A percentile compares a stretch with the other conserved stretches of the same genome.
Evolutionary conservation across 108 stramenopile genomes (phyloP).

Genomic region (Skeletonema tropicum): DNA sequence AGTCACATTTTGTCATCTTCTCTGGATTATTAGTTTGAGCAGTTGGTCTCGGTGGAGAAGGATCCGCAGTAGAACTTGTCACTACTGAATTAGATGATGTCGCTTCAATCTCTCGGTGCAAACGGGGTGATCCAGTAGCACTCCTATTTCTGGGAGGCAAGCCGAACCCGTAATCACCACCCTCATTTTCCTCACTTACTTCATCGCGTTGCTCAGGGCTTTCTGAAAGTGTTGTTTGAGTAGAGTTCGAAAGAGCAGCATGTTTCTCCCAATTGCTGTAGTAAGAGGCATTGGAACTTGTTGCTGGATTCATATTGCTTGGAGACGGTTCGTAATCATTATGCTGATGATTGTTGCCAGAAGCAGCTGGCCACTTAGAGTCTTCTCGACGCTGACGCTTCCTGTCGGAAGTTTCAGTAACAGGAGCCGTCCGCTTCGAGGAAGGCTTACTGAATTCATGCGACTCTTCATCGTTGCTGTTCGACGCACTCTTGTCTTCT

Average conservation of each 20-base stretch:
- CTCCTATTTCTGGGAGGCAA: slow-evolving; percentile 24
- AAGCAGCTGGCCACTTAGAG: neutral
- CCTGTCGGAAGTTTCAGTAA: neutral
- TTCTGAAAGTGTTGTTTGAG: neutral
- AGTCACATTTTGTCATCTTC: slow-evolving; percentile 7
- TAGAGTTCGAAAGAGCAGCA: neutral
- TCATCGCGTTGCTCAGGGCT: slow-evolving; percentile 36
- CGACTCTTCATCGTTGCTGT: neutral
- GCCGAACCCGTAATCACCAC: slow-evolving; percentile 29
- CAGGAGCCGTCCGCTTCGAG: neutral
- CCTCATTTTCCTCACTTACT: slow-evolving; percentile 17
- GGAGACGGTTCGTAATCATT: neutral
- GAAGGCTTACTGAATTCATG: neutral
- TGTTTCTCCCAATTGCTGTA: slow-evolving; percentile 27
- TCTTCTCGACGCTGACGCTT: slow-evolving; percentile 4
- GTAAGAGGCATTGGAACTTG: slow-evolving; percentile 1
- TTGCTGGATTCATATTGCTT: slow-evolving; percentile 10
- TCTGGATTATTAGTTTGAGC: neutral
- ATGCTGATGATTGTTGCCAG: neutral
- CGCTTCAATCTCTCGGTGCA: slow-evolving; percentile 24
- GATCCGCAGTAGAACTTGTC: slow-evolving; percentile 20
- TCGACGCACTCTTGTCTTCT: slow-evolving; percentile 7
- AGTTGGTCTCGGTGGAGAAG: slow-evolving; percentile 6
- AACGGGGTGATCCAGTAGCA: slow-evolving; percentile 14
- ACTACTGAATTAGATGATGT: slow-evolving; percentile 37